A percentile compares a stretch with the other conserved stretches of the same genome.
Conservation (phyloP, 306 rosid genomes). For the Phaseolus lunatus region DNA sequence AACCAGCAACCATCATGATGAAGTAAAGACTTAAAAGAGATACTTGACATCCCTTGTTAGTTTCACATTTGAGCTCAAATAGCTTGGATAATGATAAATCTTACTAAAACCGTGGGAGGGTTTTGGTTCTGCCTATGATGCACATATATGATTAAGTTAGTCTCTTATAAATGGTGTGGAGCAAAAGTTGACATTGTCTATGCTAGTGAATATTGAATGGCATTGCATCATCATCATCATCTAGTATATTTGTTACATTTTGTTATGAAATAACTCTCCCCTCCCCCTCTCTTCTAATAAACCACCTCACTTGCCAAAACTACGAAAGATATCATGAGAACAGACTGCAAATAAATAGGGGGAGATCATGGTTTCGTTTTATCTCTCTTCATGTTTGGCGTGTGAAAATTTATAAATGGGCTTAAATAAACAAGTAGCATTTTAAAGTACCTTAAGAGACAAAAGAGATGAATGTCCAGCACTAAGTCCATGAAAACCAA, state of each 20-base stretch:
- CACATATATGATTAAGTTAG: neutral
- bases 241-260: neutral
- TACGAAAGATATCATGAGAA: neutral
- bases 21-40: no score
- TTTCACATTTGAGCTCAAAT: no score
- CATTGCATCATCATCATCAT: slow-evolving; percentile 8
- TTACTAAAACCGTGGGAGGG: slow-evolving; percentile 7
- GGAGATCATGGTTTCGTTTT: neutral
- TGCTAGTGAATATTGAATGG: neutral
- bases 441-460: slow-evolving; percentile 67
- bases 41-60: no score
- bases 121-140: neutral
- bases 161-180: slow-evolving; percentile 14
- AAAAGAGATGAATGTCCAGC: slow-evolving; percentile 68
- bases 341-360: neutral
- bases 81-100: slow-evolving; percentile 21
- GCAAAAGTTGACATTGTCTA: neutral
- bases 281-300: neutral
- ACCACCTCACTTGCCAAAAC: slow-evolving; percentile 13
- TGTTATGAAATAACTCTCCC: neutral
- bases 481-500: slow-evolving; percentile 87
- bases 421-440: slow-evolving; percentile 42
- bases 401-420: slow-evolving; percentile 16
- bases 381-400: neutral
- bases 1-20: neutral